Conservation (phyloP, 2,329 filamentous ascomycete genomes). For the Akanthomyces muscarius region DNA sequence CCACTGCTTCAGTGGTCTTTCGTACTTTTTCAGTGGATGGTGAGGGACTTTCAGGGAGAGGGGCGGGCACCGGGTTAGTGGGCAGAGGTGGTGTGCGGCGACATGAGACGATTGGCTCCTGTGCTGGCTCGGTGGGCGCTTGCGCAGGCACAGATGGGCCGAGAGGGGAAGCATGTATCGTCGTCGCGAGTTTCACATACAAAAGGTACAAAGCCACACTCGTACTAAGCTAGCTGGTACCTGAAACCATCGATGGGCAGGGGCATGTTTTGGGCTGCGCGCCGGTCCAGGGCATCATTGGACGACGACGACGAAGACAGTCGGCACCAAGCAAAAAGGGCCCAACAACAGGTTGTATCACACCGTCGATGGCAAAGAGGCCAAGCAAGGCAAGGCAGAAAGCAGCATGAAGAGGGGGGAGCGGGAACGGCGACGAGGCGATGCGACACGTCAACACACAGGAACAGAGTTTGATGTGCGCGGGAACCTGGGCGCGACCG, state of each 20-base stretch:
- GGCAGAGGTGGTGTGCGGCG: not conserved
- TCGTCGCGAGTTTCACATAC: not conserved
- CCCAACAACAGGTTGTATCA: not conserved
- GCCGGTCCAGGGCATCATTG: not conserved
- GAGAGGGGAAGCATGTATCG: not conserved
- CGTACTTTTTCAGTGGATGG: not conserved
- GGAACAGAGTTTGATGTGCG: not conserved
- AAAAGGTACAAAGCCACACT: not conserved
- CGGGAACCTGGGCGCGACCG: not conserved
- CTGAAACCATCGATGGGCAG: constrained; percentile 8
- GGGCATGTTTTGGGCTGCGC: constrained; percentile 6
- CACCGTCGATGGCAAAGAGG: too few relatives aligned
- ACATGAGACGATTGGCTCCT: constrained; percentile 2
- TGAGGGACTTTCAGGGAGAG: not conserved
- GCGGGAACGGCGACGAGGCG: not conserved
- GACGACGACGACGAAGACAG: not conserved
- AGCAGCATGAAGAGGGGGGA: not conserved
- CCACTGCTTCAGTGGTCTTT: not conserved
- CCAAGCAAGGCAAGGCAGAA: not conserved
- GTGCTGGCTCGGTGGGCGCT: not conserved
- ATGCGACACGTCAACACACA: not conserved
- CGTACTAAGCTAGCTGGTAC: not conserved
- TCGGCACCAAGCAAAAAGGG: not conserved
- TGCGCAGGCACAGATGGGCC: constrained; percentile 1
- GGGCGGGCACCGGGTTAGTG: too few relatives aligned